These are phyloP conservation scores for Cladophialophora bantiana DNA, from an alignment of 2,329 filamentous ascomycete genomes.

Conservation along the genomic window DNA sequence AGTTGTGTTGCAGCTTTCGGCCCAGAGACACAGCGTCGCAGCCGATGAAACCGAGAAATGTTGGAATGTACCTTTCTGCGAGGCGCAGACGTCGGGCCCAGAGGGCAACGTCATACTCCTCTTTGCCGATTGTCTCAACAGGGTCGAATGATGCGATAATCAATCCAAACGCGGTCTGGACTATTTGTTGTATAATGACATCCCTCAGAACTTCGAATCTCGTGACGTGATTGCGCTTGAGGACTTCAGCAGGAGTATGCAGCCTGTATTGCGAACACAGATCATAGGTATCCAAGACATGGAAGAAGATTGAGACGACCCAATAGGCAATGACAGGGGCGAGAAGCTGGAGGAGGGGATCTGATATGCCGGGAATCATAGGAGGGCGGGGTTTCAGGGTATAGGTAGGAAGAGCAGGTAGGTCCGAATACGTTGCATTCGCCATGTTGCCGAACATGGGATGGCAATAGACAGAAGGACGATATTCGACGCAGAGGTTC, in stretches of 20 bases:
- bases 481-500: background rate
- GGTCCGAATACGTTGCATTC: slow-evolving; percentile 47
- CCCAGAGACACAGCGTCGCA: slow-evolving; percentile 78
- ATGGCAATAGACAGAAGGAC: background rate
- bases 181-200: slow-evolving; percentile 87
- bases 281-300: slow-evolving; percentile 83
- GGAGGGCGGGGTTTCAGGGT: slow-evolving; percentile 72
- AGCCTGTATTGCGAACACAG: slow-evolving; percentile 89
- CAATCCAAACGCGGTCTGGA: slow-evolving; percentile 78
- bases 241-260: slow-evolving; percentile 91
- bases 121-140: slow-evolving; percentile 74
- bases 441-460: slow-evolving; percentile 34
- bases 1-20: slow-evolving; percentile 72
- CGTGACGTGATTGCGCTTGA: slow-evolving; percentile 84
- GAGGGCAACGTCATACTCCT: slow-evolving; percentile 84
- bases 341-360: slow-evolving; percentile 78
- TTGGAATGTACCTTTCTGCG: slow-evolving; percentile 78
- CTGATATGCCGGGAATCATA: slow-evolving; percentile 78
- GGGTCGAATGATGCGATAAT: slow-evolving; percentile 75
- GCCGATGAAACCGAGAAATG: slow-evolving; percentile 73
- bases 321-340: slow-evolving; percentile 87
- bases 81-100: slow-evolving; percentile 86
- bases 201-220: slow-evolving; percentile 87
- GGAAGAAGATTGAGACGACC: slow-evolving; percentile 83
- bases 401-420: slow-evolving; percentile 88